phyloP scores from a whole-genome alignment of 192 early-diverging fungal genomes.

The Endogone sp. region DNA sequence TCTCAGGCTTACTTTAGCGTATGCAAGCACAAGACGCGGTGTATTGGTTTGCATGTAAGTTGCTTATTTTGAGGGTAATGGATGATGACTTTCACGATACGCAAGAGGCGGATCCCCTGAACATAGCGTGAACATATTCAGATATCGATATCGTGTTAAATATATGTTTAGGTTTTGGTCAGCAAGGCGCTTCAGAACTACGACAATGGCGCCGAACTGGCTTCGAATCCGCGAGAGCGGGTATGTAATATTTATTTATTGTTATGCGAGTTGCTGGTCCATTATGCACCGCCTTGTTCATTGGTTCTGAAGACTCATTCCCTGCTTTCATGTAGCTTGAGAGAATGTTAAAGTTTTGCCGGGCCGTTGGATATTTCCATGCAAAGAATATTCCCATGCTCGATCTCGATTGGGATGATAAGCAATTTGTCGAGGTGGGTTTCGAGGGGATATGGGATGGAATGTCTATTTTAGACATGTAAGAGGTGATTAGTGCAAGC shows the following conservation, averaged over 20 bases:
- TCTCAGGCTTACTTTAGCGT: not conserved
- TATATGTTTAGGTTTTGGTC: not conserved
- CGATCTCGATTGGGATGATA: conserved; percentile 2
- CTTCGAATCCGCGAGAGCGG: not conserved
- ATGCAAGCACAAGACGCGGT: not conserved
- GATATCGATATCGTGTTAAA: too few species aligned
- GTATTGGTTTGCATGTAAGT: conserved; percentile 3
- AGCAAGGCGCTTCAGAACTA: not conserved
- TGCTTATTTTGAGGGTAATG: not conserved
- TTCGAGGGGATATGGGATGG: not conserved
- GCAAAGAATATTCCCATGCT: not conserved
- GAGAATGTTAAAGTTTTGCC: not conserved
- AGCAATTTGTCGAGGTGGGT: conserved; percentile 1
- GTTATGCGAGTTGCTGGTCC: too few species aligned
- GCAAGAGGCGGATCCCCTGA: too few species aligned
- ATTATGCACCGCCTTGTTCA: too few species aligned
- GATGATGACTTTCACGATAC: too few species aligned
- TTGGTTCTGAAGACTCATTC: too few species aligned
- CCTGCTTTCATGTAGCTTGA: not conserved
- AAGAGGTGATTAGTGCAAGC: too few species aligned
- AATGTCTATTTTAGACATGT: too few species aligned
- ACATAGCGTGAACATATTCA: too few species aligned
- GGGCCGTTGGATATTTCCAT: not conserved
- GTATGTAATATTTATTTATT: not conserved
- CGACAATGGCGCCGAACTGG: not conserved